These are phyloP conservation scores for Xylona heveae DNA, from an alignment of 495 filamentous ascomycete genomes.

Conservation along the genomic window DNA sequence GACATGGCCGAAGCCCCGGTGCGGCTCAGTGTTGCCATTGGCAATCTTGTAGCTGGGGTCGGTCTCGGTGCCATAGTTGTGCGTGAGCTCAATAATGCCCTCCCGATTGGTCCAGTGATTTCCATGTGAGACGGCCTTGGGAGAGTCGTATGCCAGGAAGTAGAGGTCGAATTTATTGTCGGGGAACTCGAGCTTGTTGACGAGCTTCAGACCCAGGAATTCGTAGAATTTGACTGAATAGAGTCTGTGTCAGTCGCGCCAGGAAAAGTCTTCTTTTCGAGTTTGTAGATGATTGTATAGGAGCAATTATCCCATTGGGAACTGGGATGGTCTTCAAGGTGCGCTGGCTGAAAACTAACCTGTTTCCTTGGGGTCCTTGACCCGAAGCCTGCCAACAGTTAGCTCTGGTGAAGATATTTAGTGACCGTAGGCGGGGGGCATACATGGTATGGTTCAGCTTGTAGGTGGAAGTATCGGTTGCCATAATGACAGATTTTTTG, in stretches of 20 bases:
- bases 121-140: constrained; percentile 34
- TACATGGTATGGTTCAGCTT: constrained; percentile 72
- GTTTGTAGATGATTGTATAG: not conserved
- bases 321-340: no score
- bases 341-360: constrained; percentile 26
- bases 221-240: constrained; percentile 71
- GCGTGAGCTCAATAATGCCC: constrained; percentile 79
- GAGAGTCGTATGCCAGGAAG: constrained; percentile 56
- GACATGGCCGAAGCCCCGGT: constrained; percentile 77
- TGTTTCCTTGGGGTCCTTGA: constrained; percentile 81
- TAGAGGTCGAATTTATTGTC: constrained; percentile 83
- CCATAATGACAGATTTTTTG: no score
- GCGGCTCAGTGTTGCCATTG: constrained; percentile 78
- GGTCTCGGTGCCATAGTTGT: constrained; percentile 89
- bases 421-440: constrained; percentile 10
- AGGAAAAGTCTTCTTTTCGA: not conserved
- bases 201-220: constrained; percentile 69
- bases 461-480: constrained; percentile 59
- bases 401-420: constrained; percentile 7
- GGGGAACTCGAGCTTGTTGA: constrained; percentile 50
- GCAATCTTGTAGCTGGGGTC: constrained; percentile 63
- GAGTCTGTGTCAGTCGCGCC: not conserved
- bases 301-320: no score
- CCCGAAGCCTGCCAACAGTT: constrained; percentile 51
- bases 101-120: constrained; percentile 62